Conservation (phyloP, 768 basidiomycete species). For the Gloeopeniophorella convolvens region DNA sequence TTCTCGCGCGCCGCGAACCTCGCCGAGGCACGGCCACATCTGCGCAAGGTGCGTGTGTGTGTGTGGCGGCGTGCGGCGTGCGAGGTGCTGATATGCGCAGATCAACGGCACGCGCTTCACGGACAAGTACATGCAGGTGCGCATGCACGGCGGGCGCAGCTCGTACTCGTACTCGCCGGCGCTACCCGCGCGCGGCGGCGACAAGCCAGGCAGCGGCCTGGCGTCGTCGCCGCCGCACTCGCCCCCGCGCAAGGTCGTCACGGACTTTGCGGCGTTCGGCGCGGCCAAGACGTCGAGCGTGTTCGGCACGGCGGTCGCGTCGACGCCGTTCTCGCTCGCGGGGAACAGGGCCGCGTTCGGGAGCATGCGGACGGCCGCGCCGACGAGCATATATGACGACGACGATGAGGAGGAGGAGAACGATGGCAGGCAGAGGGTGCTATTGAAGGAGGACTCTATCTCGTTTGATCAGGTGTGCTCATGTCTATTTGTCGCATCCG, state of each 20-base stretch:
- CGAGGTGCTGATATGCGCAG: too few species aligned
- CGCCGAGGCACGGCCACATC: conserved; percentile 62
- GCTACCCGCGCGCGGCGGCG: conserved; percentile 35
- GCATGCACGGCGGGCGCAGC: conserved; percentile 49
- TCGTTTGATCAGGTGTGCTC: conserved; percentile 80
- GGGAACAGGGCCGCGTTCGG: conserved; percentile 83
- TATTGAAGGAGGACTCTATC: conserved; percentile 78
- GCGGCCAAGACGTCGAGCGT: conserved; percentile 70
- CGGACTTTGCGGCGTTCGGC: conserved; percentile 83
- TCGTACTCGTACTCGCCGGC: conserved; percentile 46
- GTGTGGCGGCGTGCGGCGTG: background rate
- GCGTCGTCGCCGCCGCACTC: conserved; percentile 37
- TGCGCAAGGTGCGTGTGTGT: conserved; percentile 63
- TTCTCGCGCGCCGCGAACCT: conserved; percentile 71
- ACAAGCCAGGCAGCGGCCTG: conserved; percentile 34
- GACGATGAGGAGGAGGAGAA: conserved; percentile 62
- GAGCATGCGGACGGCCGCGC: conserved; percentile 48
- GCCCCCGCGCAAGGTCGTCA: conserved; percentile 81
- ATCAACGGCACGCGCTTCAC: conserved; percentile 95
- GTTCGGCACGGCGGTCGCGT: conserved; percentile 75
- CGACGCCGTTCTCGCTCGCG: conserved; percentile 73
- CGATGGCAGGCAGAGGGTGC: conserved; percentile 58
- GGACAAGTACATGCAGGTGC: conserved; percentile 85
- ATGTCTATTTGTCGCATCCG: too few species aligned
- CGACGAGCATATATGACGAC: conserved; percentile 49